phyloP scores from a whole-genome alignment of 441 rosid genomes.

The Sinapis alba region DNA sequence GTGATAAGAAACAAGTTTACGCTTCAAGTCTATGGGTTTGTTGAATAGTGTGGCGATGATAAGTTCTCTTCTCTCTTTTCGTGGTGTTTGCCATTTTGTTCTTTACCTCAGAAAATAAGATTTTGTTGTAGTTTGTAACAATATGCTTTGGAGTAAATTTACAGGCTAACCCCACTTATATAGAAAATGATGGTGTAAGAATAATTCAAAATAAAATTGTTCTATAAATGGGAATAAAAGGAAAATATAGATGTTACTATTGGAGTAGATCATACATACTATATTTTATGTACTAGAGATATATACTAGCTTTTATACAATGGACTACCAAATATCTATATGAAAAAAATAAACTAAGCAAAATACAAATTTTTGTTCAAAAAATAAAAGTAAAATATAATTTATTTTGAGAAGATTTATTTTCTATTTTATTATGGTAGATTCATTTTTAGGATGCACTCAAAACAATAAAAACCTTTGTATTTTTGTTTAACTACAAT shows the following conservation, averaged over 20 bases:
- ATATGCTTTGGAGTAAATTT: no score
- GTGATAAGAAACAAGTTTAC: background rate
- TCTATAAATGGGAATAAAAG: background rate
- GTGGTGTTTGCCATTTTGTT: background rate
- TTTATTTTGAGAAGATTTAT: no score
- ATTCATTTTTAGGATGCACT: no score
- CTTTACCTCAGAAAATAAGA: background rate
- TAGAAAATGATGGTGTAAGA: background rate
- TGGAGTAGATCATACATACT: background rate
- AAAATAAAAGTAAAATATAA: background rate
- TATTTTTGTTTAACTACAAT: background rate
- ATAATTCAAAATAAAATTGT: no score
- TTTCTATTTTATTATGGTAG: no score
- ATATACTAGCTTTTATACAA: background rate
- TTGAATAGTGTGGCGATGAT: background rate
- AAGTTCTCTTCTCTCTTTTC: background rate
- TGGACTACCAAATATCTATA: background rate
- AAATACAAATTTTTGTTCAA: background rate
- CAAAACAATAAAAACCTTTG: no score
- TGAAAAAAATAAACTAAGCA: background rate
- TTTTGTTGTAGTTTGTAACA: background rate
- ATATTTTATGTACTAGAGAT: background rate
- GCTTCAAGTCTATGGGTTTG: background rate
- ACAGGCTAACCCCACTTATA: background rate
- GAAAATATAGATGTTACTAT: background rate